Base-by-base conservation (phyloP, 2,329 filamentous ascomycete genomes). In the Pestalotiopsis sp. region DNA sequence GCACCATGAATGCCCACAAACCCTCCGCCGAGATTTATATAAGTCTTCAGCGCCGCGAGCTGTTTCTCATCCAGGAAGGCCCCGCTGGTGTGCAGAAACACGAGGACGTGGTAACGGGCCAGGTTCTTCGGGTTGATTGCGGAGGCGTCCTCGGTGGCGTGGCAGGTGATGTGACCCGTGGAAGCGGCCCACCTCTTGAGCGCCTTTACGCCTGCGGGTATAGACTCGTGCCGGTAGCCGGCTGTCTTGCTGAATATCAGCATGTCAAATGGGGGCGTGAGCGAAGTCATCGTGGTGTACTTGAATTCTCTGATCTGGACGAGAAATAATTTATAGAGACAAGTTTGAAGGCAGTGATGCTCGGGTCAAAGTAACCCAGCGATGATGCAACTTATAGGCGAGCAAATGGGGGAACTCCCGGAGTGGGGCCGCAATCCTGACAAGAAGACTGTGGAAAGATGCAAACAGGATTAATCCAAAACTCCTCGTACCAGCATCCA, bases 1-100 rank as follows among this genome's bases (percentile, higher is more conserved):
- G 82, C 81, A 39, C 78, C 79, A 70, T 84, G 82, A n/a, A 84
- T 75, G 25, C 76, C 82, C 0, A 84, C 80, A 52, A 83, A 73
- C 2, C 81, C 80, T 23, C 80, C 79, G 13, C 82, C 80, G 20
- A 67, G 60, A 14, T 71, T 73, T 31, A 83, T 75, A 56, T 78
- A 81, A 4, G 45, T 68, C 68, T 79, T 73, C 36, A 84, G 71
- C 0, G 77, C 79, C 0, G 68, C 73, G 1, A 83, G 70, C 69
- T 83, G 79, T 0, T 70, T 52, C 1, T 67, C 59, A 31, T 72
- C 71, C n/a, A 83, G 73, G 65, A 83, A 78, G 36, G 80, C 77
- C 58, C 81, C 82, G 11, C 80, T 80, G 4, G 73, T 75, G 57
- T 83, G 81, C 9, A 83, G 74, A 25, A 84, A 78, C 12, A 83